phyloP scores from a whole-genome alignment of 345 rosid genomes.

The Syzygium aqueum region DNA sequence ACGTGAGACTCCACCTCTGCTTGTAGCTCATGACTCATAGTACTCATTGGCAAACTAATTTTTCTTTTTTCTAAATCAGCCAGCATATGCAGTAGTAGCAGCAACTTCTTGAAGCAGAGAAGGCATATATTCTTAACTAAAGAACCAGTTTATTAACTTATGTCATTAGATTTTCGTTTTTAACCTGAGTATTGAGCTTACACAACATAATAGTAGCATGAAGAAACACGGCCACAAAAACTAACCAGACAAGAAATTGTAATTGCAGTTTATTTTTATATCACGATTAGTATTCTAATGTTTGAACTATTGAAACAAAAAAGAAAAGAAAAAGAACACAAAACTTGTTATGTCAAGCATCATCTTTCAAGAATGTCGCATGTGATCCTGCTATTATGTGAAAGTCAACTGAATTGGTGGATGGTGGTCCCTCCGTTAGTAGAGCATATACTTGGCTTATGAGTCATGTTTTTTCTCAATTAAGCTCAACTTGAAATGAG shows the following conservation, averaged over 20 bases:
- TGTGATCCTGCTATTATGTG: neutral
- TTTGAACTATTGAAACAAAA: neutral
- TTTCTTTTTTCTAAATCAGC: neutral
- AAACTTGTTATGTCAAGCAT: neutral
- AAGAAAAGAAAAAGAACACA: neutral
- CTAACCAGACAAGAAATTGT: neutral
- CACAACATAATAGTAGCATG: neutral
- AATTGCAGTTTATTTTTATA: neutral
- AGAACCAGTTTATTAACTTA: neutral
- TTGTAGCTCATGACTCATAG: neutral
- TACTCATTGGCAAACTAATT: neutral
- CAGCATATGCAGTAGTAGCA: constrained; percentile 1
- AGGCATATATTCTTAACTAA: neutral
- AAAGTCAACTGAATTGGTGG: constrained; percentile 7
- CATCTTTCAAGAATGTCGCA: constrained; percentile 8
- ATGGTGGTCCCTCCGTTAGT: constrained; percentile 27
- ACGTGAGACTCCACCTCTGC: constrained; percentile 8
- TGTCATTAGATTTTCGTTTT: neutral
- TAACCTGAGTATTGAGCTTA: neutral
- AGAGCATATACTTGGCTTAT: constrained; percentile 19
- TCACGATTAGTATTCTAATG: neutral
- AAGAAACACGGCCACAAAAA: neutral
- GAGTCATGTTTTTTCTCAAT: constrained; percentile 8
- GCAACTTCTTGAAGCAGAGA: neutral
- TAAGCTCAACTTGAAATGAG: constrained; percentile 18